Conservation (phyloP, 495 filamentous ascomycete genomes). For the Aspergillus ellipticus region DNA sequence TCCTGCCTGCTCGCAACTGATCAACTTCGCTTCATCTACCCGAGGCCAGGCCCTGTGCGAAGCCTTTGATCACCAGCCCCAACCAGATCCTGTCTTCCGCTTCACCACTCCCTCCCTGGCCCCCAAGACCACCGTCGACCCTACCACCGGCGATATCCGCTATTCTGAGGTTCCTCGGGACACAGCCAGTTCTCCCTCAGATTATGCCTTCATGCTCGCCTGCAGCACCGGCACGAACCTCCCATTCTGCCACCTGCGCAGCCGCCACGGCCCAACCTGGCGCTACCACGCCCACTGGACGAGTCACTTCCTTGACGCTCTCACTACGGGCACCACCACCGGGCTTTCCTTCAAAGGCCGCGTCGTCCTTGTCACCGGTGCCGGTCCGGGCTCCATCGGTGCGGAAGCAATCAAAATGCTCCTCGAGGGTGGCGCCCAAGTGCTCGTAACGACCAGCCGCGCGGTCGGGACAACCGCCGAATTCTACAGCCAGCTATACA, state of each 20-base stretch:
- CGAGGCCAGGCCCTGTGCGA: no score
- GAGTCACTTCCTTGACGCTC: not conserved
- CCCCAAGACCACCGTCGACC: not conserved
- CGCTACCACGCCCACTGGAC: not conserved
- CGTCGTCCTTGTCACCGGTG: conserved; percentile 23
- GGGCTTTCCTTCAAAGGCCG: conserved; percentile 5
- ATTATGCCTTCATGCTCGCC: not conserved
- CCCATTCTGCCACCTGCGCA: not conserved
- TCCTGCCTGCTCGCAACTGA: not conserved
- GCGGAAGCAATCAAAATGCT: conserved; percentile 11
- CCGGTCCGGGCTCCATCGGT: conserved; percentile 23
- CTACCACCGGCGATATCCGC: not conserved
- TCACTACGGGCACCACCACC: not conserved
- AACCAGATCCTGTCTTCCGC: not conserved
- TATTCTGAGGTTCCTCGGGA: not conserved
- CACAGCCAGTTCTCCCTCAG: not conserved
- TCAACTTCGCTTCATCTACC: not conserved
- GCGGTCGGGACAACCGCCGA: not conserved
- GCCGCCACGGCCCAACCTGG: not conserved
- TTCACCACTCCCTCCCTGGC: not conserved
- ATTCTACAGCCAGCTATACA: conserved; percentile 16
- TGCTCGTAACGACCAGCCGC: conserved; percentile 25
- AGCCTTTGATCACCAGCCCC: no score
- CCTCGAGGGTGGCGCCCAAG: conserved; percentile 22
- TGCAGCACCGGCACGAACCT: not conserved